These are phyloP conservation scores for Xylaria scruposa DNA, from an alignment of 495 filamentous ascomycete genomes.

Conservation along the genomic window DNA sequence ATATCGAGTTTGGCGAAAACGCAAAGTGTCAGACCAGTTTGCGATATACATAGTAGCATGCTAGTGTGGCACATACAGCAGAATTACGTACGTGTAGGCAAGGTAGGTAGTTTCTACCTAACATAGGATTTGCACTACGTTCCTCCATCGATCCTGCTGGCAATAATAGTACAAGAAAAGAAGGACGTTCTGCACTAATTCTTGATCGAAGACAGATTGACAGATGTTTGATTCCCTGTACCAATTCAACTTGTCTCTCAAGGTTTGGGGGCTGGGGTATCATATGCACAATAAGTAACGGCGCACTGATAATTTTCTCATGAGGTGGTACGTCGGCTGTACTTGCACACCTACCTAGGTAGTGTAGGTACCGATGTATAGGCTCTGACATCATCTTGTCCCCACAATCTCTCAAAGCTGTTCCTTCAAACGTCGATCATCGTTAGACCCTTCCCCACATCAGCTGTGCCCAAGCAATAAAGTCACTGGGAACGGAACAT, in stretches of 20 bases:
- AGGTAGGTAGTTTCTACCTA: neutral
- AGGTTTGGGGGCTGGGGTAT: neutral
- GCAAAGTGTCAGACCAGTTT: neutral
- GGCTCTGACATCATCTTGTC: constrained; percentile 23
- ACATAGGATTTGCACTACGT: neutral
- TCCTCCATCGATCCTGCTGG: neutral
- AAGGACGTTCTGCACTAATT: neutral
- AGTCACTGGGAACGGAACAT: neutral
- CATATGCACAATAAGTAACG: neutral
- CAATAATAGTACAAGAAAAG: neutral
- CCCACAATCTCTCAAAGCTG: constrained; percentile 18
- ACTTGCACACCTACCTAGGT: too few relatives aligned
- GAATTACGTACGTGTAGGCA: too few relatives aligned
- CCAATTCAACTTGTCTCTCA: neutral
- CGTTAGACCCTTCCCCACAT: constrained; percentile 18
- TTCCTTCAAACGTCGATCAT: constrained; percentile 19
- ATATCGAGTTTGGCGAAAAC: neutral
- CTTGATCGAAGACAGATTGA: neutral
- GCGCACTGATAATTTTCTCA: neutral
- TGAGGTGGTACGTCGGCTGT: constrained; percentile 5
- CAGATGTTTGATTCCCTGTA: neutral
- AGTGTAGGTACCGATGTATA: neutral
- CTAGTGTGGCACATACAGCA: neutral
- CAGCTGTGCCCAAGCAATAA: neutral
- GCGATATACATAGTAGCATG: neutral